Base-by-base conservation (phyloP, 1,139 yeast species). In the Yamadazyma conglobata region DNA sequence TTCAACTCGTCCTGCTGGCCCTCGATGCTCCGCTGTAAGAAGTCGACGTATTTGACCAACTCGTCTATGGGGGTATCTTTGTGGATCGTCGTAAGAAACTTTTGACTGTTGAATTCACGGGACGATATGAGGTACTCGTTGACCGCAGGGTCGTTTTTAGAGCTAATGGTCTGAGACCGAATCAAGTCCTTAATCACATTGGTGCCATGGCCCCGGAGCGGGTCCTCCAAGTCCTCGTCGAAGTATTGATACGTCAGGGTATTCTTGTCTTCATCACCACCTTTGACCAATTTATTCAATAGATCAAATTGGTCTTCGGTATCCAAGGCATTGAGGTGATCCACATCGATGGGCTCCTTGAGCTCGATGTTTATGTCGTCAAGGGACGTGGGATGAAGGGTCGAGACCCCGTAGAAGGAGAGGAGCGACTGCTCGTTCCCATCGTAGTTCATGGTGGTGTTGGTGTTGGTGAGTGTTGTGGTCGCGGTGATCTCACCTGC, bases 51-150 rank as follows among this genome's bases (percentile, higher is more conserved):
- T 7, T 59, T 50, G 18, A 68, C 60, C 41, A 88, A 63, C 22
- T 81, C 77, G 12, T 73, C 75, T 33, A 81, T 79, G 1, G 89
- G 69, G 20, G 88, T 83, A 25, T 78, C 78, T 8, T 70, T 64
- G 51, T 88, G 96, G 4, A 88, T 70, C 9, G 77, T 74, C 19
- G 81, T 73, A 40, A 89, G 59, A 50, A 80, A 89, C 34, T 70
- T 65, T 35, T 77, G 74, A 3, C 94, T 77, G 43, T 81, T 77
- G 62, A 89, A 89, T 25, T 70, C 62, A 40, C 84, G 81, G 3
- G 88, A 80, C 20, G 83, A 77, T 22, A 87, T 78, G 42, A 86
- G 61, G 55, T 72, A 86, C 40, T 74, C 70, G 34, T 68, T 60
- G 22, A 71, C 52, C 20, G 60, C 62, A 10, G 76, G 65, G 39